Evolutionary conservation across 2,329 filamentous ascomycete species (phyloP).

Genomic region (Exophiala viscosa): DNA sequence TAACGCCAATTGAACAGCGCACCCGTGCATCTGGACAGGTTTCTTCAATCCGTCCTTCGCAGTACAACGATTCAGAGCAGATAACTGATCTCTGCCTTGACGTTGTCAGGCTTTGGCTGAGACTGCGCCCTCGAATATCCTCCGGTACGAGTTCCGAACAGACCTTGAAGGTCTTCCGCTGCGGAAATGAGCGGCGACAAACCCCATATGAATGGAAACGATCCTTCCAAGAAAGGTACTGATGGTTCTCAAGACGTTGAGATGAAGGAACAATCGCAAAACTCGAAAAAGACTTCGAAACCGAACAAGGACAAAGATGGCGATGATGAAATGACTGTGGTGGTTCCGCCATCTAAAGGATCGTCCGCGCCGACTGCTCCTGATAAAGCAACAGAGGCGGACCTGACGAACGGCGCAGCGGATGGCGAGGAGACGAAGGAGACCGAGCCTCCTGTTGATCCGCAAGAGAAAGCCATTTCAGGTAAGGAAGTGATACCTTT

Average conservation of each 20-base stretch:
- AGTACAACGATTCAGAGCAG: too few relatives aligned
- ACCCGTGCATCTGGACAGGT: slow-evolving; percentile 46
- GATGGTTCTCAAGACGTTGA: slow-evolving; percentile 66
- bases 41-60: slow-evolving; percentile 12
- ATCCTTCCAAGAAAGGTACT: slow-evolving; percentile 65
- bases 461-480: slow-evolving; percentile 50
- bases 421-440: slow-evolving; percentile 39
- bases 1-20: slow-evolving; percentile 39
- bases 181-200: slow-evolving; percentile 66
- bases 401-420: slow-evolving; percentile 64
- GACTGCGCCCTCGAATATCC: neutral
- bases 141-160: neutral
- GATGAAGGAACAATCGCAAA: slow-evolving; percentile 62
- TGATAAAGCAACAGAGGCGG: slow-evolving; percentile 61
- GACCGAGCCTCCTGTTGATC: slow-evolving; percentile 41
- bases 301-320: slow-evolving; percentile 64
- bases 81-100: too few relatives aligned
- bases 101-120: too few relatives aligned
- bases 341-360: slow-evolving; percentile 69
- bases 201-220: slow-evolving; percentile 62
- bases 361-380: slow-evolving; percentile 55
- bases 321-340: slow-evolving; percentile 75
- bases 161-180: neutral
- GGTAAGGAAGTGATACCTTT: slow-evolving; percentile 31
- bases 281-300: slow-evolving; percentile 54